These are phyloP conservation scores for Ophiostoma populinum DNA, from an alignment of 2,329 filamentous ascomycete species.

Conservation along the genomic window DNA sequence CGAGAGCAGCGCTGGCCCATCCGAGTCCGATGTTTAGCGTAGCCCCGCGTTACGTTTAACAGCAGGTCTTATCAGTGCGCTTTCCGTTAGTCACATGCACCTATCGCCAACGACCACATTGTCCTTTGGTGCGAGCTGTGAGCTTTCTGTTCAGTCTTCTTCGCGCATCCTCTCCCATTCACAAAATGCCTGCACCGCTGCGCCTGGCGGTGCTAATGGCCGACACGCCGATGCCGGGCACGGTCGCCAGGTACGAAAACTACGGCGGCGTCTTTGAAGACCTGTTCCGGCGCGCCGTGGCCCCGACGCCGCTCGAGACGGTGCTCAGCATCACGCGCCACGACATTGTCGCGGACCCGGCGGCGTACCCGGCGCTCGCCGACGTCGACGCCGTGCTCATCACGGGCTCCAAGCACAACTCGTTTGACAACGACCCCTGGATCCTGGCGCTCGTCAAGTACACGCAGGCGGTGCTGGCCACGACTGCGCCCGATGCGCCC, in stretches of 20 bases:
- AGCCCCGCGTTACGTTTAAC: too few relatives aligned
- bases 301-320: slow-evolving; percentile 25
- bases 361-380: slow-evolving; percentile 54
- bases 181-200: slow-evolving; percentile 20
- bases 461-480: slow-evolving; percentile 26
- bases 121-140: too few relatives aligned
- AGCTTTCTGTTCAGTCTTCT: too few relatives aligned
- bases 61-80: too few relatives aligned
- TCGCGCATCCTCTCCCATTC: too few relatives aligned
- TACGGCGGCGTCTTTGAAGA: slow-evolving; percentile 56
- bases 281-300: slow-evolving; percentile 37
- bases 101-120: too few relatives aligned
- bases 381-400: slow-evolving; percentile 70
- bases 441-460: slow-evolving; percentile 59
- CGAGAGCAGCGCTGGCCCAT: too few relatives aligned
- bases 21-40: too few relatives aligned
- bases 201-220: slow-evolving; percentile 79
- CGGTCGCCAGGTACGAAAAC: slow-evolving; percentile 45
- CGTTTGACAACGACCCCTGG: slow-evolving; percentile 61
- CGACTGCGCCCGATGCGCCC: slow-evolving; percentile 16
- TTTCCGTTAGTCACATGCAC: too few relatives aligned
- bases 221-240: slow-evolving; percentile 55
- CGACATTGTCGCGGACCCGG: slow-evolving; percentile 49
- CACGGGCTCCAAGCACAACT: slow-evolving; percentile 57
- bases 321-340: slow-evolving; percentile 44